phyloP scores from a whole-genome alignment of 345 rosid genomes.

The Viola odorata region DNA sequence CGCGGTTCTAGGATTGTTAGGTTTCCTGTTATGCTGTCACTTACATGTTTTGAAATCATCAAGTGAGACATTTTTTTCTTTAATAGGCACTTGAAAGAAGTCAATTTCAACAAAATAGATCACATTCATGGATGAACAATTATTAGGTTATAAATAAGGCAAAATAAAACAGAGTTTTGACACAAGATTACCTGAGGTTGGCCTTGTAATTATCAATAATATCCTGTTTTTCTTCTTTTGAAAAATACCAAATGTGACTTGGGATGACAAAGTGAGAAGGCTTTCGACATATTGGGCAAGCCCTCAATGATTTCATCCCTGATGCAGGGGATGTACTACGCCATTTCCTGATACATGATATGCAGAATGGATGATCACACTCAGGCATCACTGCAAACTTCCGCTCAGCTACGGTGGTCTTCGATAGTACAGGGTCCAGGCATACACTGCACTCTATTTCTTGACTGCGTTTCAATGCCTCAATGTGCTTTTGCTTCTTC shows the following conservation, averaged over 20 bases:
- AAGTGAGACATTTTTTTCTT: not conserved
- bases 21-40: not conserved
- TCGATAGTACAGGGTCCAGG: slow-evolving; percentile 58
- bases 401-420: slow-evolving; percentile 49
- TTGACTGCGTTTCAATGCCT: slow-evolving; percentile 44
- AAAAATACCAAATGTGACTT: slow-evolving; percentile 70
- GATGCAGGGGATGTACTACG: slow-evolving; percentile 65
- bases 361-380: slow-evolving; percentile 88
- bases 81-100: not conserved
- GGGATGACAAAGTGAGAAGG: slow-evolving; percentile 82
- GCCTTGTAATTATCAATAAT: slow-evolving; percentile 69
- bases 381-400: slow-evolving; percentile 74
- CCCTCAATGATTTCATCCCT: slow-evolving; percentile 70
- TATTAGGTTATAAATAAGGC: not conserved
- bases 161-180: not conserved
- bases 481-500: slow-evolving; percentile 54
- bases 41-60: not conserved
- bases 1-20: too few relatives aligned
- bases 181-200: slow-evolving; percentile 51
- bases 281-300: slow-evolving; percentile 86
- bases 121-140: not conserved
- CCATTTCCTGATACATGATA: slow-evolving; percentile 74
- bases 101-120: not conserved
- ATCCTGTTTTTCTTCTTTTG: slow-evolving; percentile 63
- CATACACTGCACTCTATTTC: slow-evolving; percentile 66